Evolutionary conservation across 169 alveolate genomes (phyloP).

Genomic region (Eimeria maxima): DNA sequence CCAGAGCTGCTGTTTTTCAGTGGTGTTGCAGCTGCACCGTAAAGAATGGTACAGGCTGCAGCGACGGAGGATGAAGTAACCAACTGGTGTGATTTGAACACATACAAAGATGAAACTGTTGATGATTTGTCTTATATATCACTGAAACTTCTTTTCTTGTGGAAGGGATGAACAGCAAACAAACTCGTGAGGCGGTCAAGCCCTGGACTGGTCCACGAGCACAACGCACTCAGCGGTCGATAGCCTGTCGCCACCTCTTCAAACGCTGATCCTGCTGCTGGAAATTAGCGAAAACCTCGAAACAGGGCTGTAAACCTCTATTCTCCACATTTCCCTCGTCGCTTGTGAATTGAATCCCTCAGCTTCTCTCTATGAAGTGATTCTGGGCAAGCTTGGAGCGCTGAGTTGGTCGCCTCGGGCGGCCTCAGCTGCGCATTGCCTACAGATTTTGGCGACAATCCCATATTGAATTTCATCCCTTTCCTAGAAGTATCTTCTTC

Average conservation of each 20-base stretch:
- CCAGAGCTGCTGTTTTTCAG: background rate
- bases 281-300: background rate
- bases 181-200: background rate
- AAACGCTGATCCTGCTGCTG: background rate
- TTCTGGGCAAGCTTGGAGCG: background rate
- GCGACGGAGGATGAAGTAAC: background rate
- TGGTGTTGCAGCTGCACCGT: background rate
- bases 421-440: background rate
- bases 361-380: background rate
- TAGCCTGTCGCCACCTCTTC: conserved; percentile 4
- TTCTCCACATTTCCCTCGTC: background rate
- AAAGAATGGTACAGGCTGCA: background rate
- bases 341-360: background rate
- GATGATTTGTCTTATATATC: background rate
- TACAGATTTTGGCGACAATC: no score
- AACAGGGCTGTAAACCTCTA: background rate
- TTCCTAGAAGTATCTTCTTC: no score
- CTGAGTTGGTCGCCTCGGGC: background rate
- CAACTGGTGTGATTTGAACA: background rate
- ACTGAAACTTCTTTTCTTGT: background rate
- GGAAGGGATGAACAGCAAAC: background rate
- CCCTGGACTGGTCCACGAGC: conserved; percentile 14
- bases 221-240: background rate
- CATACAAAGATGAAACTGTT: background rate
- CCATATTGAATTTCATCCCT: background rate